Base-by-base conservation (phyloP, 169 alveolate species). In the Babesia microti region DNA sequence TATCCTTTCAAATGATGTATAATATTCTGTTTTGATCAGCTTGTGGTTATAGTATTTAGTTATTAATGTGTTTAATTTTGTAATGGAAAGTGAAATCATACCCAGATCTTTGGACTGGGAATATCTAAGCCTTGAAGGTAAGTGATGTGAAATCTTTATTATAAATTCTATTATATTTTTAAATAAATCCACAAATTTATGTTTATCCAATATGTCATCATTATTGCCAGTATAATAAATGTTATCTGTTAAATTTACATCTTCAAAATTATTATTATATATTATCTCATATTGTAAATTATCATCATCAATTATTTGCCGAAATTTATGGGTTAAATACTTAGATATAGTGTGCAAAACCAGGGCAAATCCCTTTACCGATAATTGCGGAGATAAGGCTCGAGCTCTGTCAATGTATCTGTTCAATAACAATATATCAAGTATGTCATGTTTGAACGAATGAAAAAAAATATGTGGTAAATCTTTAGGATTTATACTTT, bases 71-170 rank as follows among this genome's bases (percentile, higher is more conserved):
- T 53, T 52, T 2, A 61, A 29, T 14, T 50, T 61, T 0, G 44
- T 53, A 29, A 61, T 48, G 7, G 74, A 61, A 9, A 61, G 45
- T 2, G 74, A 39, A n/a, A 61, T 45, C 74, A 61, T 61, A 11
- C 74, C 74, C 3, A 61, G 29, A 27, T 61, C 74, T 53, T 61
- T 61, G 1, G 74, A 68, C 41, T 45, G 28, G 6, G 63, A 67
- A 0, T 55, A 35, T 4, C 33, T 48, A 22, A 61, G 40, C 11
- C 42, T 46, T 15, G 44, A 39, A 18, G 27, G 34, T 47, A 61
- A 6, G 14, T 19, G 17, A n/a, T 40, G 57, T 5, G 41, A 12
- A 6, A 30, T 42, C 0, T 42, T 37, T 15, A 40, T 52, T n/a
- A 46, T 39, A 15, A 61, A n/a, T 18, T 59, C 54, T 18, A n/a